Evolutionary conservation across 2,329 filamentous ascomycete genomes (phyloP), one percentile per base, ranked within the genome.

Genomic region (Pseudopithomyces maydicus): DNA sequence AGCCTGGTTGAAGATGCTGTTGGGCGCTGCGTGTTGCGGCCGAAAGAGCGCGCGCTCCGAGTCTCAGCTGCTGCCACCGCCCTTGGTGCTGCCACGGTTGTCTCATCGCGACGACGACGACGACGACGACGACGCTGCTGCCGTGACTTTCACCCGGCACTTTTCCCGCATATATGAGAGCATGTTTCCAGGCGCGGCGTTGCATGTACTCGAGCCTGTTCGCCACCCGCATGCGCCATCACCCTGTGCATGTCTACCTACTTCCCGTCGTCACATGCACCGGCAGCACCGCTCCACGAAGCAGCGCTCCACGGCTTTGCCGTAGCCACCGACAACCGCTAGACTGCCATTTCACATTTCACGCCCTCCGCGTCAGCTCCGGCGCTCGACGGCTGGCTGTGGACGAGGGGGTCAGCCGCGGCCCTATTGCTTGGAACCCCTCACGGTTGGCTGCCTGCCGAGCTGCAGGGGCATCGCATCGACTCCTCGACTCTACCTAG

Each of bases 131-230:
- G n/a, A n/a, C n/a, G n/a, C n/a, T n/a, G 41, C 53, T 49, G 50
- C 58, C 56, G 58, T 38, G 50, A 58, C 63, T 67, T 71, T 70
- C 69, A 71, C 38, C 70, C 70, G 70, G 68, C 58, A 59, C 32
- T 70, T 63, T 65, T 62, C 64, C 68, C 66, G 61, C 57, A 54
- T 66, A 61, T 59, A 68, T 68, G 57, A 66, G 39, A 61, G 46
- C 33, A 23, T 36, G 49, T 41, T 41, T 42, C 47, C 36, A 23
- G 23, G 35, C 22, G 44, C 46, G 54, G 38, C 41, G 36, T 45
- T 43, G 52, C 20, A 22, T n/a, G n/a, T n/a, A n/a, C n/a, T 36
- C 23, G 42, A 46, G 42, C 29, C 22, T 42, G 15, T 50, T 23
- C 47, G 47, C 47, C 39, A 32, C 35, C 29, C 22, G 22, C 47